A percentile compares a stretch with the other conserved stretches of the same genome.
Evolutionary conservation across 306 rosid species (phyloP).

Genomic region (Ormosia emarginata): DNA sequence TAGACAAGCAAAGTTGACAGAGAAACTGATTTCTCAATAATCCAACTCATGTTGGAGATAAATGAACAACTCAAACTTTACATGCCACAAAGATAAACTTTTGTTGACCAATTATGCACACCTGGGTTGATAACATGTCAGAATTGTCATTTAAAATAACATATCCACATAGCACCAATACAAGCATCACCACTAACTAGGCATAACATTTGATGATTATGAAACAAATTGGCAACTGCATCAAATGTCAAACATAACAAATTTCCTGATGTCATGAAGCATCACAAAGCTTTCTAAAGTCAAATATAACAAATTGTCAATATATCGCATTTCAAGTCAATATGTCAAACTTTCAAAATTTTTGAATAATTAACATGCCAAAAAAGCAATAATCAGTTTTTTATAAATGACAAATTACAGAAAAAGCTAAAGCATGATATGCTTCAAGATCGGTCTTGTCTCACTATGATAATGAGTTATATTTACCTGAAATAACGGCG

Average conservation of each 20-base stretch:
- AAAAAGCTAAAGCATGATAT: neutral
- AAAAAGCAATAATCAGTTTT: neutral
- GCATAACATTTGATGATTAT: neutral
- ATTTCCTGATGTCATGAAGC: neutral
- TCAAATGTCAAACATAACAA: neutral
- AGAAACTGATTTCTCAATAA: neutral
- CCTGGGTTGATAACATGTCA: neutral
- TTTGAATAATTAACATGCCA: neutral
- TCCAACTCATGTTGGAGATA: neutral
- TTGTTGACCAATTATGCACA: neutral
- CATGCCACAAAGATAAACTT: neutral
- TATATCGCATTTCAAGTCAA: neutral
- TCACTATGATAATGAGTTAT: neutral
- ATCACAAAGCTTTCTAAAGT: neutral
- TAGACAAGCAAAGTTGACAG: neutral
- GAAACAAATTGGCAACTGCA: slow-evolving; percentile 4
- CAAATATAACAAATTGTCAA: neutral
- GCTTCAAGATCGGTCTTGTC: neutral
- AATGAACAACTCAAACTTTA: neutral
- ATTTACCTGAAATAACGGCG: slow-evolving; percentile 88
- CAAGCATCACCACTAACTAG: neutral
- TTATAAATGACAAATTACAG: neutral
- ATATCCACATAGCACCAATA: neutral
- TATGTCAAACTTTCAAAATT: neutral
- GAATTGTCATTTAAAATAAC: neutral